Evolutionary conservation across 352 stramenopile species (phyloP).

Genomic region (Phytophthora macrochlamydospora): DNA sequence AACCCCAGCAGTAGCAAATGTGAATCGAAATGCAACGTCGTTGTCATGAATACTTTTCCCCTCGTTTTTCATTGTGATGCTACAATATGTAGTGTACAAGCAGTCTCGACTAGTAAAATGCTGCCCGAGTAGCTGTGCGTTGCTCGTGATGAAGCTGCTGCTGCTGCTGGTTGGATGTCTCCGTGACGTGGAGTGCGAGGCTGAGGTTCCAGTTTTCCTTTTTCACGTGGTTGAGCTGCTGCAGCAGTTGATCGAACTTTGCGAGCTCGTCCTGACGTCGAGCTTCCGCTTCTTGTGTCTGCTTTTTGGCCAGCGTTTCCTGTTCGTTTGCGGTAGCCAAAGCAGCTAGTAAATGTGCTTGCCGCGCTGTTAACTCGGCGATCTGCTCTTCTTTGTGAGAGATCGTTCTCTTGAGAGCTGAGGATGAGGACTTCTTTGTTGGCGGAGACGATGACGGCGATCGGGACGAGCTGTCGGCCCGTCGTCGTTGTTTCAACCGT

Average conservation of each 20-base stretch:
- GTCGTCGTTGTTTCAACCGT: constrained; percentile 16
- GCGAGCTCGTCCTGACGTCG: constrained; percentile 41
- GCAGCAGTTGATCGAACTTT: constrained; percentile 53
- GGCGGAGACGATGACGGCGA: constrained; percentile 12
- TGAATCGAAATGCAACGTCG: constrained; percentile 5
- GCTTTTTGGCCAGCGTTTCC: constrained; percentile 70
- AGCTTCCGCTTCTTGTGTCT: constrained; percentile 36
- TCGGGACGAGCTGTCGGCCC: constrained; percentile 16
- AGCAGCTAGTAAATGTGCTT: constrained; percentile 44
- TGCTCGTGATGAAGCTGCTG: constrained; percentile 9
- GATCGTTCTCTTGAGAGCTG: constrained; percentile 33
- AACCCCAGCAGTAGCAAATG: constrained; percentile 17
- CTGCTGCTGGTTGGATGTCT: constrained; percentile 35
- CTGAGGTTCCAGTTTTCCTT: constrained; percentile 75
- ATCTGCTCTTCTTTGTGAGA: constrained; percentile 52
- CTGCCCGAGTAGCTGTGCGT: background rate
- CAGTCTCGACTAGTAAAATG: constrained; percentile 14
- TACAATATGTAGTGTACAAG: background rate
- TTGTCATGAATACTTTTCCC: no score
- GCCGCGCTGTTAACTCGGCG: constrained; percentile 26
- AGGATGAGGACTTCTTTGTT: constrained; percentile 19
- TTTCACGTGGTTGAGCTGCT: constrained; percentile 61
- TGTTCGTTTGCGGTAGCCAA: constrained; percentile 77
- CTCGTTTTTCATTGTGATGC: background rate
- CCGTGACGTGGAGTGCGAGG: constrained; percentile 66